phyloP scores from a whole-genome alignment of 2,329 filamentous ascomycete genomes.

The Neocatenulostroma microsporum region DNA sequence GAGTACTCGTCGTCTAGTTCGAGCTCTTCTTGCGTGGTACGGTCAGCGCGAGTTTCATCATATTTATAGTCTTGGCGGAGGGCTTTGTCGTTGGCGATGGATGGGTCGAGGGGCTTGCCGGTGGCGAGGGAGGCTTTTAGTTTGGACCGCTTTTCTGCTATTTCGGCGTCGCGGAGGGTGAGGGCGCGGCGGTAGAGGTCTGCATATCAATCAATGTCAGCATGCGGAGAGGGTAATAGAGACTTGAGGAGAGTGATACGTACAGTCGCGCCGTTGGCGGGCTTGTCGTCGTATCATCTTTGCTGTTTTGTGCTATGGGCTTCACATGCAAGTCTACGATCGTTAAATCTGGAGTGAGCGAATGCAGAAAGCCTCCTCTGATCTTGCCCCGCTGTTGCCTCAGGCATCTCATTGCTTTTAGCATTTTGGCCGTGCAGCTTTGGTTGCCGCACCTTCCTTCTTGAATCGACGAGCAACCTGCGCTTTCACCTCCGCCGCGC shows the following conservation, averaged over 20 bases:
- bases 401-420: too few species aligned
- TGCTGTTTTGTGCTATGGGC: too few species aligned
- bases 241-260: not conserved
- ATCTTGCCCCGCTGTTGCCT: not conserved
- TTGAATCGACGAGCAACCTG: too few species aligned
- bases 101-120: slow-evolving; percentile 74
- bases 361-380: too few species aligned
- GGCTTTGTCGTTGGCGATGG: slow-evolving; percentile 76
- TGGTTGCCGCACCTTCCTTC: too few species aligned
- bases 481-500: too few species aligned
- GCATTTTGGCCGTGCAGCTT: too few species aligned
- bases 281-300: slow-evolving; percentile 58
- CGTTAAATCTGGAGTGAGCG: not conserved
- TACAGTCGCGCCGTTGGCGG: slow-evolving; percentile 65
- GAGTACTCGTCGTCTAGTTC: slow-evolving; percentile 86
- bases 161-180: slow-evolving; percentile 81
- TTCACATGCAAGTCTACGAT: slow-evolving; percentile 5
- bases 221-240: not conserved
- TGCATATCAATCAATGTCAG: not conserved
- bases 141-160: slow-evolving; percentile 82
- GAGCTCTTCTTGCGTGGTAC: slow-evolving; percentile 59
- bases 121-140: slow-evolving; percentile 79
- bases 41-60: slow-evolving; percentile 71
- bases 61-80: slow-evolving; percentile 86
- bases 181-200: slow-evolving; percentile 83